phyloP scores from a whole-genome alignment of 768 basidiomycete species.

The Lentinus tigrinus region DNA sequence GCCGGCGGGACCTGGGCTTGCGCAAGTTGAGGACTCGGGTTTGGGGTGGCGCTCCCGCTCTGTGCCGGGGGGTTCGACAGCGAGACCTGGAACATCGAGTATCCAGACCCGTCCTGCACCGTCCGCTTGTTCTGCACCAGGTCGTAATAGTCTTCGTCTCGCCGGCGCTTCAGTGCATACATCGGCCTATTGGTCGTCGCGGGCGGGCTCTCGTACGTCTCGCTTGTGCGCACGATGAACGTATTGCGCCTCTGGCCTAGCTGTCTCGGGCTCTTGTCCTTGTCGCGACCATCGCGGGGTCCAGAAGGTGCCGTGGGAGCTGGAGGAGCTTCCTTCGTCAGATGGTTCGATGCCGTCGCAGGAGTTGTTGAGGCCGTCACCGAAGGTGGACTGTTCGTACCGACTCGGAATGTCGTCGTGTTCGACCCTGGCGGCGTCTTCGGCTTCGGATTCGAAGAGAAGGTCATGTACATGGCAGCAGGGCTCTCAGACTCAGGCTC shows the following conservation, averaged over 20 bases:
- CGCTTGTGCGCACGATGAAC: conserved; percentile 14
- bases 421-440: not conserved
- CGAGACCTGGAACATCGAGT: conserved; percentile 12
- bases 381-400: not conserved
- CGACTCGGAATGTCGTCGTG: not conserved
- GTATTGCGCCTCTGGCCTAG: not conserved
- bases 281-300: not conserved
- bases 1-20: not conserved
- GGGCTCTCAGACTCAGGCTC: conserved; percentile 2
- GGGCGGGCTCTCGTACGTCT: conserved; percentile 6
- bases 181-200: not conserved
- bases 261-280: not conserved
- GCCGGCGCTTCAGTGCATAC: conserved; percentile 4
- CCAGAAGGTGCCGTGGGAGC: not conserved
- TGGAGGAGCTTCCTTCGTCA: not conserved
- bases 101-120: not conserved
- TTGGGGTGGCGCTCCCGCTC: not conserved
- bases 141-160: not conserved
- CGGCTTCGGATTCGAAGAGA: not conserved
- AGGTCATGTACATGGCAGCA: not conserved
- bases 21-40: not conserved
- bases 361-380: too few species aligned
- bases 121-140: not conserved
- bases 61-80: not conserved
- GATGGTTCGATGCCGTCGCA: too few species aligned